Evolutionary conservation across 2,329 filamentous ascomycete genomes (phyloP), one percentile per base, ranked within the genome.

Genomic region (Phaeosphaeriaceae sp.): DNA sequence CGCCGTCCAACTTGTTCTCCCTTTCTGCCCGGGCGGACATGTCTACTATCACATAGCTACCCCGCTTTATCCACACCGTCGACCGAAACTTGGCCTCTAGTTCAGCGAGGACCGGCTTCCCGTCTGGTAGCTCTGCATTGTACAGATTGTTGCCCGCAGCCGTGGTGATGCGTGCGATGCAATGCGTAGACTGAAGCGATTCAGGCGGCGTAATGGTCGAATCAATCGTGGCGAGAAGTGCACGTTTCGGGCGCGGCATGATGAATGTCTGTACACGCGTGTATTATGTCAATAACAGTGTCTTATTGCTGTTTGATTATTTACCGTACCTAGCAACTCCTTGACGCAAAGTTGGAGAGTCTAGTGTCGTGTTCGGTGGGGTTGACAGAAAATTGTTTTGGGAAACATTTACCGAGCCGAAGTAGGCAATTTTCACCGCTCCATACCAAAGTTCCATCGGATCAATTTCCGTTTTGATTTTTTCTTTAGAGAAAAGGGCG

Each of bases 81-180:
- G 90, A 94, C 53, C 93, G 89, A 71, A 97, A 97, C 33, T 87
- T 86, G 20, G 90, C 79, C 8, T 90, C 88, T 16, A 99, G 84
- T 78, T 97, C 92, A 17, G 92, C 87, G 15, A 95, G 77, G 32
- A 93, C 74, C 6, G 81, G 76, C 64, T 85, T 83, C 50, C 83
- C 82, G 11, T 55, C 50, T 18, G 92, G 86, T 23, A 92, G 78
- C 67, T 87, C 81, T 67, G 93, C 90, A 35, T 83, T 83, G 79
- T 96, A 97, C 34, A 96, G 80, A 73, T 89, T 95, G 77, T 96
- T 96, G 60, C 93, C 93, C 61, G 92, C 88, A 35, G 88, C 88
- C 72, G 90, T 89, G 67, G 89, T 76, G 49, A 97, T 87, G 48
- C 87, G 88, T 15, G 89, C 91, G 51, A 99, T 83, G 42, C 80